phyloP scores from a whole-genome alignment of 345 rosid genomes.

The Carallia pectinifolia region DNA sequence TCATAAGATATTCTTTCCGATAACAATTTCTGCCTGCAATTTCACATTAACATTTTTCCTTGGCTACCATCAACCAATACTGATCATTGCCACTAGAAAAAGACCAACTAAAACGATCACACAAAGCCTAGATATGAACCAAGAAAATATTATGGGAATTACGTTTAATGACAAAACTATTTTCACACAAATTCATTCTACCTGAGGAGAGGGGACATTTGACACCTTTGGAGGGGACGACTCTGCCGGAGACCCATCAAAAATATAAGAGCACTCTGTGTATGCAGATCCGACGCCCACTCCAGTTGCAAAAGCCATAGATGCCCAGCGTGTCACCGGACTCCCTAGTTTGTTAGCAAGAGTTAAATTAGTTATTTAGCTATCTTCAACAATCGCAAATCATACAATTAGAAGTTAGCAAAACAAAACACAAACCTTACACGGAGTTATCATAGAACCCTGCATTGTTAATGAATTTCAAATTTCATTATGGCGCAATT shows the following conservation, averaged over 20 bases:
- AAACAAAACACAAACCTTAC: not conserved
- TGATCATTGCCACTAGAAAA: too few species aligned
- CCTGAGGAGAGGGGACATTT: constrained; percentile 45
- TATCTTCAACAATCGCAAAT: not conserved
- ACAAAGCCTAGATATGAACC: too few species aligned
- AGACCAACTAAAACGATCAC: too few species aligned
- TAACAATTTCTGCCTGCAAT: too few species aligned
- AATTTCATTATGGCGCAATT: too few species aligned
- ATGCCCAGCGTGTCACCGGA: constrained; percentile 87
- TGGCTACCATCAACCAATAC: too few species aligned
- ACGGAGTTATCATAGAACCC: too few species aligned
- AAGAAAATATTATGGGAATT: not conserved
- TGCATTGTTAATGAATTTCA: too few species aligned
- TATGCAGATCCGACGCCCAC: constrained; percentile 90
- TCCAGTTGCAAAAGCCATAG: constrained; percentile 97
- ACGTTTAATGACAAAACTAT: not conserved
- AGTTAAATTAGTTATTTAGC: not conserved
- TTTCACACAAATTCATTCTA: constrained; percentile 13
- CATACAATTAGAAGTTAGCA: not conserved
- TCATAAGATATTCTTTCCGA: too few species aligned
- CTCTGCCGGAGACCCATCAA: constrained; percentile 49
- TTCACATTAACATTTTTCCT: too few species aligned
- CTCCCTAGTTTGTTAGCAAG: constrained; percentile 48
- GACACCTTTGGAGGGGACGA: constrained; percentile 42
- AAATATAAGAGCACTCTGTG: constrained; percentile 64